Base-by-base conservation (phyloP, 1,139 yeast species). In the Zygoascus meyerae region DNA sequence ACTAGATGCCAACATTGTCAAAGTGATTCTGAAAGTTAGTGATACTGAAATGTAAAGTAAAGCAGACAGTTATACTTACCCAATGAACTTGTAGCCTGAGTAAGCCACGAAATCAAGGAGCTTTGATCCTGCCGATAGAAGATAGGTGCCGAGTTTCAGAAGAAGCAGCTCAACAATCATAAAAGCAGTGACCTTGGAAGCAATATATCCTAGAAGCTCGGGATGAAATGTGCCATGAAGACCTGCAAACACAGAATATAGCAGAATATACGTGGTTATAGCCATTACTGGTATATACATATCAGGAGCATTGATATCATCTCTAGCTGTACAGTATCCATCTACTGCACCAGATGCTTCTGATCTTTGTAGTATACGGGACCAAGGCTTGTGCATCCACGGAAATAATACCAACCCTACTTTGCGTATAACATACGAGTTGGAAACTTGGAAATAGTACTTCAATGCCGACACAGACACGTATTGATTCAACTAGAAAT, bases 291-390 rank as follows among this genome's bases (percentile, higher is more conserved):
- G 99, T 48, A 94, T 86, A 65, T 94, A 94, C 72, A 92, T 77
- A 65, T 94, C 99, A 1, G 98, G 98, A 0, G 97, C 95, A 63
- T 94, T 94, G 52, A 85, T 74, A 63, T 94, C 98, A 52, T 80
- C 84, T 33, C 76, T 65, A 9, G 96, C 95, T 4, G 85, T 80
- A 1, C 86, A 83, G 62, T 74, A 86, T 12, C 73, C 68, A 38
- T 77, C 81, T 12, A 61, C 63, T 7, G 64, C 62, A 15, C 66
- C 65, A 3, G 64, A 57, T n/a, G 57, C 54, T 31, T 69, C 69
- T 15, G 64, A 61, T 37, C 71, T 58, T 45, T 55, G 64, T 29
- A 61, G 51, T 48, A 63, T 70, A 42, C 61, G 72, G 55, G 58
- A 74, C 76, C 59, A 79, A 49, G 83, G 86, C 58, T 78, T 79